phyloP scores from a whole-genome alignment of 2,329 filamentous ascomycete genomes.

The Ceratocystis eucalypticola region DNA sequence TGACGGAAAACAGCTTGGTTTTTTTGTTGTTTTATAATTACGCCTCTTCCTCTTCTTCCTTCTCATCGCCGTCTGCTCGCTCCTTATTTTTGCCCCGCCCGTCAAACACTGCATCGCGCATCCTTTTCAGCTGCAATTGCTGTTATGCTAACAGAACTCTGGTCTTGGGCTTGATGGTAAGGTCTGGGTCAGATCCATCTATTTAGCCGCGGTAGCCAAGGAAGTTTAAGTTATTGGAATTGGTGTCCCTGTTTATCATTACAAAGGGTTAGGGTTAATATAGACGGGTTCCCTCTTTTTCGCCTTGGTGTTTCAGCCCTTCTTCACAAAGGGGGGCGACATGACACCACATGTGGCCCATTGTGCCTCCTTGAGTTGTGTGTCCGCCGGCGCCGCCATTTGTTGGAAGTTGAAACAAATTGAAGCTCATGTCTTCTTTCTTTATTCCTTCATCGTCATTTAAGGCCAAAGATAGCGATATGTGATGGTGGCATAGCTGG shows the following conservation, averaged over 20 bases:
- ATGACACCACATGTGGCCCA: neutral
- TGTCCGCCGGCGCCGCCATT: neutral
- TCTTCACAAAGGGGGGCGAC: neutral
- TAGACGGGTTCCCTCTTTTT: neutral
- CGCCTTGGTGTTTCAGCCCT: neutral
- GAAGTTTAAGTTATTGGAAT: neutral
- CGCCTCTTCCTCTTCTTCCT: neutral
- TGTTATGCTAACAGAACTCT: neutral
- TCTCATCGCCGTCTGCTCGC: neutral
- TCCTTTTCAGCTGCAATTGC: neutral
- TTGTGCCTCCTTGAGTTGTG: neutral
- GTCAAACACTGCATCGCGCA: neutral
- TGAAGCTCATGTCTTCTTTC: neutral
- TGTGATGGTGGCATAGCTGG: neutral
- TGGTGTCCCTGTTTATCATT: neutral
- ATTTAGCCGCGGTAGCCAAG: neutral
- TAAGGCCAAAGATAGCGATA: neutral
- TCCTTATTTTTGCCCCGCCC: neutral
- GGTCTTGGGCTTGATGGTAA: neutral
- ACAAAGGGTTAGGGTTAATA: neutral
- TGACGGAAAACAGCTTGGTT: too few species aligned
- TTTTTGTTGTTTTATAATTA: too few species aligned
- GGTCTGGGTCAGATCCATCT: neutral
- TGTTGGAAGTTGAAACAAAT: conserved; percentile 1
- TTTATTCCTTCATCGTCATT: neutral